phyloP scores from a whole-genome alignment of 345 rosid genomes.

The Gossypium herbaceum region DNA sequence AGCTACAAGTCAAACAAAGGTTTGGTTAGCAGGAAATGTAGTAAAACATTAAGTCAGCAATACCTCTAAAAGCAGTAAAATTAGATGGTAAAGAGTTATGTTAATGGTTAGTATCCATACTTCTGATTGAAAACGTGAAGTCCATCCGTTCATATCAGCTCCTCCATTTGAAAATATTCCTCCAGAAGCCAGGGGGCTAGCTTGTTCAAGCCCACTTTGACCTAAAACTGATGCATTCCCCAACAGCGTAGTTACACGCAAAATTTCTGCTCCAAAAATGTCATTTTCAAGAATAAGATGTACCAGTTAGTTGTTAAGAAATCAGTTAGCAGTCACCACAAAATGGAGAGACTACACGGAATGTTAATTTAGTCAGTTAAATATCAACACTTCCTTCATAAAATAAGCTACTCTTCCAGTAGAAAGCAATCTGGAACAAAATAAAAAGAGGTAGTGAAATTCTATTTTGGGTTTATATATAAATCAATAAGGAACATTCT shows the following conservation, averaged over 20 bases:
- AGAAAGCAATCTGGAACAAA: not conserved
- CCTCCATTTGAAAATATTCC: constrained; percentile 92
- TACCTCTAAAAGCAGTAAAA: constrained; percentile 10
- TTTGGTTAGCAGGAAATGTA: constrained; percentile 49
- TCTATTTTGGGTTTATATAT: not conserved
- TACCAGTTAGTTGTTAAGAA: constrained; percentile 70
- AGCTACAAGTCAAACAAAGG: constrained; percentile 39
- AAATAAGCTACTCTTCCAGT: constrained; percentile 13
- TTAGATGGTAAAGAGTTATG: constrained; percentile 57
- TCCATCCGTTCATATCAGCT: constrained; percentile 88
- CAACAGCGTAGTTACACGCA: constrained; percentile 75
- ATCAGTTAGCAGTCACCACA: constrained; percentile 46
- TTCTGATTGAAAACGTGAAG: constrained; percentile 96
- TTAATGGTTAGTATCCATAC: constrained; percentile 98
- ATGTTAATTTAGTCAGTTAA: constrained; percentile 54
- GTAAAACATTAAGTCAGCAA: constrained; percentile 52
- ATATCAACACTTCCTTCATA: constrained; percentile 20
- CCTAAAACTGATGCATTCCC: constrained; percentile 99
- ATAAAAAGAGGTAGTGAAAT: not conserved
- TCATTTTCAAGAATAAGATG: constrained; percentile 96
- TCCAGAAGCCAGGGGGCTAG: constrained; percentile 88
- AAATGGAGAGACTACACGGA: constrained; percentile 45
- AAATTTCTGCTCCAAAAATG: constrained; percentile 96
- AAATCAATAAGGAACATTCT: not conserved
- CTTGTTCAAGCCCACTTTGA: constrained; percentile 95